Percentiles rank a stretch among this genome's conserved stretches.
phyloP scores from a whole-genome alignment of 768 basidiomycete genomes.

The Tephrocybe rancida region DNA sequence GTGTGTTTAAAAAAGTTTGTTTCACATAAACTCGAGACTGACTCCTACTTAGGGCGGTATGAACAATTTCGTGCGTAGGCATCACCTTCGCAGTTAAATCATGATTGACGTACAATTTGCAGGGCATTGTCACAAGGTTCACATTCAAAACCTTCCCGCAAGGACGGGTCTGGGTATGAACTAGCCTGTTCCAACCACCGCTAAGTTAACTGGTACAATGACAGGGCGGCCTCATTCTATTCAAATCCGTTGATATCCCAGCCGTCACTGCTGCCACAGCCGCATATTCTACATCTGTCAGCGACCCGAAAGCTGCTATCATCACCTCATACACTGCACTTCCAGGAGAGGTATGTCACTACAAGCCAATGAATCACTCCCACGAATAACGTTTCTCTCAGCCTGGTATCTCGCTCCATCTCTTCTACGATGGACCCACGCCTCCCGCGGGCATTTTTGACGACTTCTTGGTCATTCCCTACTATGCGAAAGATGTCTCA shows the following conservation, averaged over 20 bases:
- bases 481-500: conserved; percentile 34
- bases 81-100: neutral
- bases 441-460: conserved; percentile 54
- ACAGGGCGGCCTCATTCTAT: conserved; percentile 52
- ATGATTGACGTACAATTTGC: neutral
- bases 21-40: neutral
- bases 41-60: conserved; percentile 48
- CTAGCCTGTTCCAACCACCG: neutral
- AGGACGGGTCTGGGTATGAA: conserved; percentile 55
- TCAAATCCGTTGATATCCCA: conserved; percentile 21
- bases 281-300: conserved; percentile 40
- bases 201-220: neutral
- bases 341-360: conserved; percentile 31
- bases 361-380: neutral
- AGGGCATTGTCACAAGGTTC: conserved; percentile 63
- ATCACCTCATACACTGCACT: conserved; percentile 46
- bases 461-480: conserved; percentile 46
- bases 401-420: conserved; percentile 26
- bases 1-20: conserved; percentile 17
- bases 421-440: conserved; percentile 63
- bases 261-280: conserved; percentile 36
- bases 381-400: neutral
- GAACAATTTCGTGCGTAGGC: conserved; percentile 53
- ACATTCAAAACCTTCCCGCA: conserved; percentile 56
- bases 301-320: conserved; percentile 52